Evolutionary conservation across 306 rosid species (phyloP).

Genomic region (Fragaria vesca): DNA sequence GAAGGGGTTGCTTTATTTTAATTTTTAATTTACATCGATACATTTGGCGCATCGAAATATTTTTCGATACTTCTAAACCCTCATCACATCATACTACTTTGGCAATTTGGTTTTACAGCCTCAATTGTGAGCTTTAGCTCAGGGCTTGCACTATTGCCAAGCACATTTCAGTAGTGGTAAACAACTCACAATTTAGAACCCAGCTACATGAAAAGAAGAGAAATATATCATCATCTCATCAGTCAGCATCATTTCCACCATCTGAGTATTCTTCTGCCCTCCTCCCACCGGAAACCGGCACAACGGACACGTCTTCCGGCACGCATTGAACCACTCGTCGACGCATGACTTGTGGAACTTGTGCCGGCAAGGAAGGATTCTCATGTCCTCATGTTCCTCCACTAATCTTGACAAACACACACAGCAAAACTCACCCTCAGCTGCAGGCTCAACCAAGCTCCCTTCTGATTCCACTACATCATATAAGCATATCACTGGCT

Average conservation of each 20-base stretch:
- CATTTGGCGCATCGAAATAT: no score
- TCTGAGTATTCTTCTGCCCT: slow-evolving; percentile 36
- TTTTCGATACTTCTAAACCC: no score
- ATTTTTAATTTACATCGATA: no score
- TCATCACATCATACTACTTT: no score
- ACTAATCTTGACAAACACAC: slow-evolving; percentile 70
- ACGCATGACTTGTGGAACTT: slow-evolving; percentile 76
- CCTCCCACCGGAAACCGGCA: slow-evolving; percentile 72
- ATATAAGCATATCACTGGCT: slow-evolving; percentile 24
- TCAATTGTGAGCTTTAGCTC: not conserved
- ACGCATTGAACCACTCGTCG: slow-evolving; percentile 73
- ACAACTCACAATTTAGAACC: slow-evolving; percentile 41
- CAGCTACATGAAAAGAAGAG: slow-evolving; percentile 87
- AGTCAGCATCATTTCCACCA: slow-evolving; percentile 47
- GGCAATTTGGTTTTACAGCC: not conserved
- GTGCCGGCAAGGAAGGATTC: slow-evolving; percentile 74
- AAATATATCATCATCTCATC: slow-evolving; percentile 90
- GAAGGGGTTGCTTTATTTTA: no score
- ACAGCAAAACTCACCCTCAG: slow-evolving; percentile 47
- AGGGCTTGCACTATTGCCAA: not conserved
- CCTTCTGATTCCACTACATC: slow-evolving; percentile 19
- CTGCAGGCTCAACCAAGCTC: slow-evolving; percentile 14
- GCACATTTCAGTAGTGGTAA: not conserved
- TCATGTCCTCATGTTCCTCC: slow-evolving; percentile 42
- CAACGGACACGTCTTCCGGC: slow-evolving; percentile 66